Base-by-base conservation (phyloP, 2,329 filamentous ascomycete genomes). In the Hansfordia pulvinata region DNA sequence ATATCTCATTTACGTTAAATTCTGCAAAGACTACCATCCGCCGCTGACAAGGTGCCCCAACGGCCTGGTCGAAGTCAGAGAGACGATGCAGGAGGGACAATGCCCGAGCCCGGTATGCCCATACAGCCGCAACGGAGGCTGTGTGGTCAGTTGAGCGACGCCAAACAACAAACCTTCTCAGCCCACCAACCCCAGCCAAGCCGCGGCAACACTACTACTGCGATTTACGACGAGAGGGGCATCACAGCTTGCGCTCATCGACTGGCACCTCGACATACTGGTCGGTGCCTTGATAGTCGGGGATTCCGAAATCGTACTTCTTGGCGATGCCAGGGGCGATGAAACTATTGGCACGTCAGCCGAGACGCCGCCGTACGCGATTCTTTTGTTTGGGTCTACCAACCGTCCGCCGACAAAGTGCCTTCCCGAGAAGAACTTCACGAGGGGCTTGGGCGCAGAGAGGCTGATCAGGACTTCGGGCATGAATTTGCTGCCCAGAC, bases 401-500 rank as follows among this genome's bases (percentile, higher is more conserved):
- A 56, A 79, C 68, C 83, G 64, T 29, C 90, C 90, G 6, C 90
- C 90, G 29, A 98, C 53, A 45, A 96, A 98, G 59, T 98, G 90
- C 24, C 82, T 70, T 2, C 88, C 90, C 35, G 62, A 72, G 51
- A 93, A 98, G 49, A 74, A 72, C 50, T 76, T 79, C 6, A 84
- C 79, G 33, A 93, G 59, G 6, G 88, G 88, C 56, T 98, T 98
- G 3, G 90, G 85, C 8, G 90, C 90, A 25, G 88, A 93, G 44
- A 98, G 59, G 47, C 83, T 93, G 38, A 98, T 75, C 31, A 98
- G 59, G 12, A 76, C 75, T 18, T 66, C 61, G 37, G 90, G 90
- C 57, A 81, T 75, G 45, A 93, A 96, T 4, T 64, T 72, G 42
- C 76, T 77, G 1, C 85, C 88, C 0, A 82, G 65, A 0, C 84